Conservation (phyloP, 805 yeast species). For the Zygoascus flipseniorum region DNA sequence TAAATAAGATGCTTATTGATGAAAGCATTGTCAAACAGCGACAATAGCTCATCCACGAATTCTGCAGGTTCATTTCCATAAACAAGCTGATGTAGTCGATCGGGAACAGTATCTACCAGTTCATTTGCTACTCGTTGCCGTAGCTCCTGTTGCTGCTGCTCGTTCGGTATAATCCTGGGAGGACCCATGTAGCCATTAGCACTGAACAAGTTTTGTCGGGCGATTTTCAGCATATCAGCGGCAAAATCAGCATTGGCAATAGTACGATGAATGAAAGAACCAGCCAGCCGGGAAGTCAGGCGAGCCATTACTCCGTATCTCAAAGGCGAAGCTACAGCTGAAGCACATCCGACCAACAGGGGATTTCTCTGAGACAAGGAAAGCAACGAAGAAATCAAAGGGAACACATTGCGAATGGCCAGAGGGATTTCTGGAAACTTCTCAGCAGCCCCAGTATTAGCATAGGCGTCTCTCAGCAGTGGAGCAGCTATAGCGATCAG, state of each 20-base stretch:
- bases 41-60: constrained; percentile 19
- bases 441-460: not conserved
- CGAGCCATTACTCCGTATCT: constrained; percentile 11
- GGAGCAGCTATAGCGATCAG: not conserved
- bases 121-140: constrained; percentile 10
- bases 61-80: constrained; percentile 16
- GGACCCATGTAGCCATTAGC: constrained; percentile 44
- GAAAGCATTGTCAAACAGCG: constrained; percentile 19
- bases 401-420: constrained; percentile 7
- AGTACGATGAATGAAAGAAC: constrained; percentile 6
- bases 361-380: constrained; percentile 9
- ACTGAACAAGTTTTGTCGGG: constrained; percentile 39
- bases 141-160: constrained; percentile 30
- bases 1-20: constrained; percentile 26
- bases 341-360: constrained; percentile 8
- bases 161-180: constrained; percentile 35
- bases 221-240: constrained; percentile 20
- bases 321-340: constrained; percentile 6
- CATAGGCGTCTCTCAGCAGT: not conserved
- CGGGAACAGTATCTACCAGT: constrained; percentile 8
- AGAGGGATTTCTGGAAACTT: constrained; percentile 1
- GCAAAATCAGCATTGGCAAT: constrained; percentile 14
- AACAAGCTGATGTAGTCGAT: constrained; percentile 11
- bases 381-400: constrained; percentile 7
- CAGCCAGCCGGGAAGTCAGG: constrained; percentile 11